phyloP scores from a whole-genome alignment of 805 yeast genomes.

The Yarrowia sp. region DNA sequence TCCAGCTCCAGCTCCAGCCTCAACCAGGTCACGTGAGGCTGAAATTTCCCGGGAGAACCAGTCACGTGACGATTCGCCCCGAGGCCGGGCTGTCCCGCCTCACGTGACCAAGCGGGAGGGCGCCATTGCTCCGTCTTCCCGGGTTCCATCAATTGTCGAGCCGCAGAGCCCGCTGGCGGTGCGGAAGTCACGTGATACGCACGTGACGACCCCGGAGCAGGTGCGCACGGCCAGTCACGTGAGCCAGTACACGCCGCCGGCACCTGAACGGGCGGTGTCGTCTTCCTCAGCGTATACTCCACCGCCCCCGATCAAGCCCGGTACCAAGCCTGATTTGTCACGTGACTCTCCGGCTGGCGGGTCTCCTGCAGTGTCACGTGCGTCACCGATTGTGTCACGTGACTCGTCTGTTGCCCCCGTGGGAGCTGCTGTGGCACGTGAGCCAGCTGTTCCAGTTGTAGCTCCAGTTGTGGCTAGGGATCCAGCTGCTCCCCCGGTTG shows the following conservation, averaged over 20 bases:
- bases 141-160: constrained; percentile 12
- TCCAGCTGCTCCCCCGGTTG: not conserved
- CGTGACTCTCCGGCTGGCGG: not conserved
- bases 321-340: not conserved
- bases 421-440: not conserved
- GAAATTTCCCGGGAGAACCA: not conserved
- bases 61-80: constrained; percentile 11
- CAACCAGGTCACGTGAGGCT: not conserved
- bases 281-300: not conserved
- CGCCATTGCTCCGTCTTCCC: constrained; percentile 3
- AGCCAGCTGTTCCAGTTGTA: not conserved
- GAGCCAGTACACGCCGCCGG: constrained; percentile 1
- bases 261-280: not conserved
- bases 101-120: constrained; percentile 4
- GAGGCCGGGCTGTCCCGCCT: not conserved
- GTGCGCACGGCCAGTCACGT: not conserved
- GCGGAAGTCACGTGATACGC: constrained; percentile 2
- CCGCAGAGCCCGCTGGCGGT: constrained; percentile 2
- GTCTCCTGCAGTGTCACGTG: not conserved
- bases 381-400: not conserved
- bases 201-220: not conserved
- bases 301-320: not conserved
- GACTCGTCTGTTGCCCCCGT: not conserved
- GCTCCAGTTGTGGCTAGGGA: not conserved
- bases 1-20: not conserved